A percentile compares a stretch with the other conserved stretches of the same genome.
phyloP scores from a whole-genome alignment of 306 rosid genomes.

The Fagus sylvatica region DNA sequence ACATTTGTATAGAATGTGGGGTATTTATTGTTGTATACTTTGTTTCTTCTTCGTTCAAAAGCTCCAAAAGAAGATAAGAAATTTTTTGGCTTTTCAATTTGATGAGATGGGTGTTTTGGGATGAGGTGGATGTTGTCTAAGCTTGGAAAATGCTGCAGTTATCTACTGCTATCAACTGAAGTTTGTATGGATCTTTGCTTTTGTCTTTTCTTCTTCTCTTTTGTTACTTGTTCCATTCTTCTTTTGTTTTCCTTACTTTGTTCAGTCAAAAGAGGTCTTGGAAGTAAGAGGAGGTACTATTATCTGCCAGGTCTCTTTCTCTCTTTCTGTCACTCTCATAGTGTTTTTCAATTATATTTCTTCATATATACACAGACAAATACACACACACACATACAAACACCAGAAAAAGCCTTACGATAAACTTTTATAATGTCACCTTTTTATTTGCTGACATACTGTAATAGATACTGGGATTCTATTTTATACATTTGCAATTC shows the following conservation, averaged over 20 bases:
- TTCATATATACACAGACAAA: neutral
- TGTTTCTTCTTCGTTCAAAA: constrained; percentile 8
- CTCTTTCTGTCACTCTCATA: constrained; percentile 1
- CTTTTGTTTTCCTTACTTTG: constrained; percentile 26
- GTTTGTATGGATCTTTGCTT: constrained; percentile 38
- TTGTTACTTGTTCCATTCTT: constrained; percentile 30
- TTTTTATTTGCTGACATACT: constrained; percentile 32
- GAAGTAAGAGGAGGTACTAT: constrained; percentile 22
- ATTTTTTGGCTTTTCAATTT: constrained; percentile 17
- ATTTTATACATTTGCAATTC: constrained; percentile 10
- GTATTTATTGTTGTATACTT: neutral
- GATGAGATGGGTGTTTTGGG: constrained; percentile 25
- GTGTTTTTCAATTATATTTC: neutral
- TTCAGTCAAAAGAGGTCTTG: constrained; percentile 38
- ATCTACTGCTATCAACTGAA: constrained; percentile 50
- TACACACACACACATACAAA: neutral
- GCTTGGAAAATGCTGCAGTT: constrained; percentile 47
- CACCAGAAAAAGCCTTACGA: constrained; percentile 6
- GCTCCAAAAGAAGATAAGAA: neutral
- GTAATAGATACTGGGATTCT: constrained; percentile 24
- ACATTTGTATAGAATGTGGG: neutral
- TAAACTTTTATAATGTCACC: constrained; percentile 4
- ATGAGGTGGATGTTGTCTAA: constrained; percentile 28
- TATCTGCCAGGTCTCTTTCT: constrained; percentile 18
- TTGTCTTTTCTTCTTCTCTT: constrained; percentile 40